Percentiles rank a stretch among this genome's conserved stretches.
These are phyloP conservation scores for Alloteropsis semialata DNA, from an alignment of 176 grass and related monocot species.

Conservation along the genomic window DNA sequence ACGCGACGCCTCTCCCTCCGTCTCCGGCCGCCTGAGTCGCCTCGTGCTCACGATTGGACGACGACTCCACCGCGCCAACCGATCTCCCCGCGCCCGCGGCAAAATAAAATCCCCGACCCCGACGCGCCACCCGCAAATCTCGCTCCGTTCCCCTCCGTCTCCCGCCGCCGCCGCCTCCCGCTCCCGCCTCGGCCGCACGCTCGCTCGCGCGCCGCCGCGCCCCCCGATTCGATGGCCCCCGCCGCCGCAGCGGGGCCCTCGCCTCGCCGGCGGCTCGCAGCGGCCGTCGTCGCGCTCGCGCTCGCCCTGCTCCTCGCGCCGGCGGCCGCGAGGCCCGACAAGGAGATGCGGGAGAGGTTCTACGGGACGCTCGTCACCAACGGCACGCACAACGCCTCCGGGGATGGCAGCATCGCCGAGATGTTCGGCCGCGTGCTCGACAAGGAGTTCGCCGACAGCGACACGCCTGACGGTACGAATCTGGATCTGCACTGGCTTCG, in stretches of 20 bases:
- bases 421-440: slow-evolving; percentile 98
- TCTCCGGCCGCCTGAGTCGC: background rate
- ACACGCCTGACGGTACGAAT: slow-evolving; percentile 66
- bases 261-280: slow-evolving; percentile 16
- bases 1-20: slow-evolving; percentile 4
- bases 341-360: slow-evolving; percentile 93
- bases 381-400: slow-evolving; percentile 51
- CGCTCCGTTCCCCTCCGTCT: background rate
- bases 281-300: background rate
- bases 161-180: background rate
- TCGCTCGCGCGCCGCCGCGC: background rate
- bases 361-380: slow-evolving; percentile 72
- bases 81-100: slow-evolving; percentile 21
- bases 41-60: slow-evolving; percentile 17
- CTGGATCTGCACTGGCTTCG: slow-evolving; percentile 31
- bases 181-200: background rate
- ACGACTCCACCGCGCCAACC: slow-evolving; percentile 34
- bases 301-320: slow-evolving; percentile 1
- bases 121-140: slow-evolving; percentile 30
- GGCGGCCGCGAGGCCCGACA: slow-evolving; percentile 60
- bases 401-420: slow-evolving; percentile 86
- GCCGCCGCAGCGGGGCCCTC: background rate
- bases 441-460: slow-evolving; percentile 97
- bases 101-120: slow-evolving; percentile 20
- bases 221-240: slow-evolving; percentile 46